These are phyloP conservation scores for Cucumis melo DNA, from an alignment of 306 rosid genomes.

Conservation along the genomic window DNA sequence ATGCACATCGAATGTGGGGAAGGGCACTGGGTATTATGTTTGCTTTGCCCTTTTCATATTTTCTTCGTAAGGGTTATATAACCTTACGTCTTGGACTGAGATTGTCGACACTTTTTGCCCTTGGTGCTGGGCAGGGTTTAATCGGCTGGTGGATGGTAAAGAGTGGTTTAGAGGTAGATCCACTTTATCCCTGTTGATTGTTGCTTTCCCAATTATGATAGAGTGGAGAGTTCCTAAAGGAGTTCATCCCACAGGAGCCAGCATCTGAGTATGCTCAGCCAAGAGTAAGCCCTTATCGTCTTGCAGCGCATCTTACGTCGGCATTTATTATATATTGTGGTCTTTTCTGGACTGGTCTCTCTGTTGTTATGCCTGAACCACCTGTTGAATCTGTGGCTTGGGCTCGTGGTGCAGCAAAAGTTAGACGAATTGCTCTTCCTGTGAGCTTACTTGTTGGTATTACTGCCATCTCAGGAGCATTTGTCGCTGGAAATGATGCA, in stretches of 20 bases:
- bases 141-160: slow-evolving; percentile 99
- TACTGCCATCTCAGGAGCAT: slow-evolving; percentile 87
- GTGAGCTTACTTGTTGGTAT: slow-evolving; percentile 64
- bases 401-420: slow-evolving; percentile 84
- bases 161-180: slow-evolving; percentile 50
- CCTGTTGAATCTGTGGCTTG: slow-evolving; percentile 67
- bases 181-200: neutral
- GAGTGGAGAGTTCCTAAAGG: slow-evolving; percentile 6
- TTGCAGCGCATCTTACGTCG: slow-evolving; percentile 96
- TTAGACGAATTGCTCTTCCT: slow-evolving; percentile 60
- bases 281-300: slow-evolving; percentile 93
- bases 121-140: slow-evolving; percentile 85
- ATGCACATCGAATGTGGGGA: slow-evolving; percentile 98
- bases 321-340: slow-evolving; percentile 84
- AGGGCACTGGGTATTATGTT: slow-evolving; percentile 72
- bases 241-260: slow-evolving; percentile 49
- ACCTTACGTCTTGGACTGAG: slow-evolving; percentile 65
- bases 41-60: slow-evolving; percentile 84
- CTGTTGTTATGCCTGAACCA: slow-evolving; percentile 90
- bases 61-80: slow-evolving; percentile 74
- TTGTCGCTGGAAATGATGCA: slow-evolving; percentile 93
- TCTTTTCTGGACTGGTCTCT: slow-evolving; percentile 77
- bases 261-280: slow-evolving; percentile 76
- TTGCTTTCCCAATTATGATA: neutral
- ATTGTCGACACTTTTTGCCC: slow-evolving; percentile 54